Conservation (phyloP, 2,329 filamentous ascomycete species). For the Mycosphaerelloides madeirae region DNA sequence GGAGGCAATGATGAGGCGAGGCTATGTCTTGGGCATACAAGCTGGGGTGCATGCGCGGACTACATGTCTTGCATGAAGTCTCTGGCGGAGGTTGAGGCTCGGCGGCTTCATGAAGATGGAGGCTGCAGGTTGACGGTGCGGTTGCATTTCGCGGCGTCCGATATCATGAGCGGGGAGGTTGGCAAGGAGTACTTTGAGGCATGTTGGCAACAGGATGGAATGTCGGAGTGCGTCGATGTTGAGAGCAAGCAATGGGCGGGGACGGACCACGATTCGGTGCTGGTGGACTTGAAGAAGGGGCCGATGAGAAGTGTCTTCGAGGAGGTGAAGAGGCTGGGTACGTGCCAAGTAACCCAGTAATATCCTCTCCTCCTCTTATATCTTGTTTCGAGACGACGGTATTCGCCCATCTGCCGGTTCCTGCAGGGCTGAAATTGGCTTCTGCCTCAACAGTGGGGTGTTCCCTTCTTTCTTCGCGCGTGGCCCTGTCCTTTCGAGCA, state of each 20-base stretch:
- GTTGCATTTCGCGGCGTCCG: slow-evolving; percentile 36
- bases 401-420: no score
- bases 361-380: no score
- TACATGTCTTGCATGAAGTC: slow-evolving; percentile 28
- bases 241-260: slow-evolving; percentile 25
- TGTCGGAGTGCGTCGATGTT: slow-evolving; percentile 34
- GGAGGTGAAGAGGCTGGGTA: slow-evolving; percentile 6
- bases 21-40: slow-evolving; percentile 23
- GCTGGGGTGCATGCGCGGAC: slow-evolving; percentile 36
- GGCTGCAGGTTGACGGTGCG: slow-evolving; percentile 25
- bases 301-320: slow-evolving; percentile 21
- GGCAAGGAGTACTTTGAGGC: slow-evolving; percentile 42
- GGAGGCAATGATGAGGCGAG: slow-evolving; percentile 39
- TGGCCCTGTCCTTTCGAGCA: no score
- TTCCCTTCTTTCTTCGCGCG: no score
- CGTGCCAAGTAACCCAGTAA: no score
- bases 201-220: slow-evolving; percentile 35
- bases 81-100: slow-evolving; percentile 17
- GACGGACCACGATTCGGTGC: slow-evolving; percentile 39
- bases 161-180: slow-evolving; percentile 40
- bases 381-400: no score
- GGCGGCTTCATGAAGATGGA: slow-evolving; percentile 2
- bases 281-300: slow-evolving; percentile 24
- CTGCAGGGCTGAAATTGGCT: no score
- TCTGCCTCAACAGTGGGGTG: no score